Evolutionary conservation across 2,329 filamentous ascomycete genomes (phyloP).

Genomic region (Pseudogymnoascus sp.): DNA sequence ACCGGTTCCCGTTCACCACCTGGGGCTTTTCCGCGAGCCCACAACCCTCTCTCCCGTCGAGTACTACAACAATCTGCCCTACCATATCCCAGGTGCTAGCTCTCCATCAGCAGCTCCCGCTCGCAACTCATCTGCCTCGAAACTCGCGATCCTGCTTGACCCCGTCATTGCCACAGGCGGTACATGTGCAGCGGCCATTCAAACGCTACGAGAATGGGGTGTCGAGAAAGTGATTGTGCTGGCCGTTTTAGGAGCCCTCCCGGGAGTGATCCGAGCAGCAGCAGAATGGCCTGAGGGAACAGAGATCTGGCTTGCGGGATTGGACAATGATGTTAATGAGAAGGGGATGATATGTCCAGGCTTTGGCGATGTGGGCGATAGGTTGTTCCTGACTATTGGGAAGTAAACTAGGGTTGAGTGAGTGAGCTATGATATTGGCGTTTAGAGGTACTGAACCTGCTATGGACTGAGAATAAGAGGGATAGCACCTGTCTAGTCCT

Average conservation of each 20-base stretch:
- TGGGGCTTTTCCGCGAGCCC: constrained; percentile 89
- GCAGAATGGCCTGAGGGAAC: constrained; percentile 70
- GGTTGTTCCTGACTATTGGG: constrained; percentile 80
- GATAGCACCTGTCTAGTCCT: not conserved
- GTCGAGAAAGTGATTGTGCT: constrained; percentile 74
- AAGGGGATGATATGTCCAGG: constrained; percentile 87
- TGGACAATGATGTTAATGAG: constrained; percentile 68
- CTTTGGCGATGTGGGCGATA: constrained; percentile 82
- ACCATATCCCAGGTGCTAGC: constrained; percentile 47
- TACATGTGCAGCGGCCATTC: constrained; percentile 82
- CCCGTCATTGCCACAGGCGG: constrained; percentile 91
- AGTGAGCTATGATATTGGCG: not conserved
- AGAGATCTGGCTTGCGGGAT: constrained; percentile 73
- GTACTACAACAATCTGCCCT: constrained; percentile 95
- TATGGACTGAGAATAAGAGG: not conserved
- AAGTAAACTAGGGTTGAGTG: constrained; percentile 46
- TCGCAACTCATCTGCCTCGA: constrained; percentile 36
- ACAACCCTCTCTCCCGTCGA: constrained; percentile 82
- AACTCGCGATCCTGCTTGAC: constrained; percentile 78
- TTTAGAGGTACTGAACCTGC: not conserved
- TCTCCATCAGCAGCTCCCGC: constrained; percentile 33
- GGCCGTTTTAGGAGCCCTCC: constrained; percentile 63
- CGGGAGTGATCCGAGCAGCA: constrained; percentile 66
- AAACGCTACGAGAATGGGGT: constrained; percentile 85
- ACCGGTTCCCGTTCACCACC: constrained; percentile 80